These are phyloP conservation scores for Scytalidium sp. DNA, from an alignment of 2,329 filamentous ascomycete species.

Conservation along the genomic window DNA sequence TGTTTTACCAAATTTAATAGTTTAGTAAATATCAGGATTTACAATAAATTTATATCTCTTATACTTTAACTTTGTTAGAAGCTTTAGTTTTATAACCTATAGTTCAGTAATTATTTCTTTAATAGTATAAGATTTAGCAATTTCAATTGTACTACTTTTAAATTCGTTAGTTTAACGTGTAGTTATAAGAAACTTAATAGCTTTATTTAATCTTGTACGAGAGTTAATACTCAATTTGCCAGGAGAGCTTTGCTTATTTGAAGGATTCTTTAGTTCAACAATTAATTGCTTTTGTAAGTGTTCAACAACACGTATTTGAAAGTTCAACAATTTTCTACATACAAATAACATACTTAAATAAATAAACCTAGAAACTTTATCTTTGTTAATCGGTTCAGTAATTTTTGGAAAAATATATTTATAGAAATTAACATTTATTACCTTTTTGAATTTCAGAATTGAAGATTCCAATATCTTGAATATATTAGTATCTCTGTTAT, in stretches of 20 bases:
- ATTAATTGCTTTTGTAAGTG: background rate
- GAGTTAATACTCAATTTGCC: background rate
- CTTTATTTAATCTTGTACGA: background rate
- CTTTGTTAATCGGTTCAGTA: background rate
- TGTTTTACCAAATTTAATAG: background rate
- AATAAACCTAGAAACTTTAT: background rate
- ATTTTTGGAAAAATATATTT: background rate
- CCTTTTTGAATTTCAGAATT: too few relatives aligned
- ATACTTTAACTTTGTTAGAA: background rate
- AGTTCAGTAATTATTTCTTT: background rate
- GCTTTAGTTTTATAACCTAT: background rate
- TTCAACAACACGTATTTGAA: background rate
- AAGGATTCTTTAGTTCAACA: background rate
- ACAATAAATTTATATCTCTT: background rate
- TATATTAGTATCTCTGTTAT: too few relatives aligned
- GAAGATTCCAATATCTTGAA: too few relatives aligned
- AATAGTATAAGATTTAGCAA: too few relatives aligned
- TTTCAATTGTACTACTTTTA: too few relatives aligned
- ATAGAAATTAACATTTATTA: background rate
- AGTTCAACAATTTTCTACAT: background rate
- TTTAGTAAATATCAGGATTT: background rate
- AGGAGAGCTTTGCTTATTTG: background rate
- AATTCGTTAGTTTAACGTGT: too few relatives aligned
- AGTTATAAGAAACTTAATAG: background rate
- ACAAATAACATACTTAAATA: background rate